These are phyloP conservation scores for Hysterangium stoloniferum DNA, from an alignment of 768 basidiomycete species.

Conservation along the genomic window DNA sequence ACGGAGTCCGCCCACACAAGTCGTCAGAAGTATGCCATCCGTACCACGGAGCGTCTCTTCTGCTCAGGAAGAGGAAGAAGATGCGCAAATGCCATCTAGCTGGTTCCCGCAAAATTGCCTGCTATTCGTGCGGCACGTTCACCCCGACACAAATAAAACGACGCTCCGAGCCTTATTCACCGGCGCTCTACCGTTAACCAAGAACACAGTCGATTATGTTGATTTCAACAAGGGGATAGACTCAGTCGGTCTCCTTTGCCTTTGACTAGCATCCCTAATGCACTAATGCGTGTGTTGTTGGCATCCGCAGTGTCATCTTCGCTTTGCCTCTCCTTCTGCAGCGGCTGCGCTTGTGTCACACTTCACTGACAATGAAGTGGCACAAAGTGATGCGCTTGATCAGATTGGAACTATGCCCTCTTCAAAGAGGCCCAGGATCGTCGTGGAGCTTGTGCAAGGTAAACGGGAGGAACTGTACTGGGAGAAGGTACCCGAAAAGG, in stretches of 20 bases:
- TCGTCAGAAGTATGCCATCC: neutral
- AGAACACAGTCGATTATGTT: slow-evolving; percentile 58
- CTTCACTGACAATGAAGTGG: slow-evolving; percentile 31
- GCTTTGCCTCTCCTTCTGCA: slow-evolving; percentile 46
- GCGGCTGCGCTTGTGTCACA: slow-evolving; percentile 36
- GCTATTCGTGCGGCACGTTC: slow-evolving; percentile 61
- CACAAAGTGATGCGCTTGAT: slow-evolving; percentile 50
- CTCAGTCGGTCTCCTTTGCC: slow-evolving; percentile 37
- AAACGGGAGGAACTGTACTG: slow-evolving; percentile 67
- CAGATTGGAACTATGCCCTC: slow-evolving; percentile 29
- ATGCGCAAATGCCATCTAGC: neutral
- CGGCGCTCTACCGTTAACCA: slow-evolving; percentile 28
- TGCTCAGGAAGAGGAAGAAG: neutral
- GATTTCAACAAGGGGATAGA: slow-evolving; percentile 77
- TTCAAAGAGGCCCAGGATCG: slow-evolving; percentile 25
- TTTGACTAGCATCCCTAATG: neutral
- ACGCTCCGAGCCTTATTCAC: slow-evolving; percentile 56
- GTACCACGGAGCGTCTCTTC: neutral
- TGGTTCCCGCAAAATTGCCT: slow-evolving; percentile 57
- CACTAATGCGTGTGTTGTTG: neutral
- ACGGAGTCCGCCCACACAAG: neutral
- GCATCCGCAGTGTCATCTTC: slow-evolving; percentile 58
- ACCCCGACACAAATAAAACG: slow-evolving; percentile 75
- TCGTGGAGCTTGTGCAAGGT: slow-evolving; percentile 51
- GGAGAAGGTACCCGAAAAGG: slow-evolving; percentile 71